phyloP scores from a whole-genome alignment of 345 rosid species.

The Sonneratia caseolaris region DNA sequence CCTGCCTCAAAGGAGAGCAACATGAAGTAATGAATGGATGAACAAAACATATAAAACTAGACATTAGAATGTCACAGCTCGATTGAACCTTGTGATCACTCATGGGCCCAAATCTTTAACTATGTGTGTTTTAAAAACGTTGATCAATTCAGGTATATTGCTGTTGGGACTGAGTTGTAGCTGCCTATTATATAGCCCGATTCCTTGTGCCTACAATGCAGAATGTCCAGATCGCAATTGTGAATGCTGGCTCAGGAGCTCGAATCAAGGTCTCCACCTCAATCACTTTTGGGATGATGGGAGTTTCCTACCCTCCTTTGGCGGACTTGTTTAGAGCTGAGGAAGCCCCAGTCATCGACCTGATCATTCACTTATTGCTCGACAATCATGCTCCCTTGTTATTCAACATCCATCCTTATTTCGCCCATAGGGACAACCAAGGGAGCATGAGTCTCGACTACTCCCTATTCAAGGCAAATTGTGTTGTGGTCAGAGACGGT shows the following conservation, averaged over 20 bases:
- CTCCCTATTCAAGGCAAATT: constrained; percentile 26
- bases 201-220: constrained; percentile 39
- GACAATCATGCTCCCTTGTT: constrained; percentile 33
- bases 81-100: too few species aligned
- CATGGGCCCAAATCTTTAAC: not conserved
- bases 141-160: constrained; percentile 31
- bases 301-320: constrained; percentile 20
- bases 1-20: too few species aligned
- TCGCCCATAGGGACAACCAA: constrained; percentile 15
- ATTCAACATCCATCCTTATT: constrained; percentile 37
- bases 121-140: not conserved
- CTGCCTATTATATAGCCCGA: constrained; percentile 13
- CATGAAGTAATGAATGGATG: too few species aligned
- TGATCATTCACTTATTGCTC: constrained; percentile 25
- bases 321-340: constrained; percentile 11
- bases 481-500: constrained; percentile 11
- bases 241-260: constrained; percentile 21
- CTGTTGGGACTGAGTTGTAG: constrained; percentile 54
- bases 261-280: constrained; percentile 41
- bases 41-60: too few species aligned
- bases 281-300: constrained; percentile 5
- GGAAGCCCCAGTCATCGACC: constrained; percentile 18
- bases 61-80: too few species aligned
- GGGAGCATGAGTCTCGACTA: constrained; percentile 20
- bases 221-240: constrained; percentile 25